A percentile compares a stretch with the other conserved stretches of the same genome.
These are phyloP conservation scores for Penicillium manginii DNA, from an alignment of 495 filamentous ascomycete species.

Conservation along the genomic window DNA sequence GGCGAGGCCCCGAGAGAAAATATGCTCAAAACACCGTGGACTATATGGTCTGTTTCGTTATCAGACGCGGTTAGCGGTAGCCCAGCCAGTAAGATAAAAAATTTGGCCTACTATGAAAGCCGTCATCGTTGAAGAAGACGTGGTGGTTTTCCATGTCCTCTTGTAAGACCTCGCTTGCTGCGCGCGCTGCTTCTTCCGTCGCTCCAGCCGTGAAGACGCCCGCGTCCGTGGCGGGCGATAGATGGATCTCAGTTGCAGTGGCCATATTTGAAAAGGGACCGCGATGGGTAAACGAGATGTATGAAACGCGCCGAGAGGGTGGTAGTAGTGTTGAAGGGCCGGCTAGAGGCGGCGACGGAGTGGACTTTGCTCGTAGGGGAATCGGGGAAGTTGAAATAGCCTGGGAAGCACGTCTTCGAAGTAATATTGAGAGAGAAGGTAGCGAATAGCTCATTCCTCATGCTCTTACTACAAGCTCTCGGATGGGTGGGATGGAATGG, in stretches of 20 bases:
- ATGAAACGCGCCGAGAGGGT: background rate
- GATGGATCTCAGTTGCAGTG: conserved; percentile 62
- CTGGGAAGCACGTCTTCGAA: background rate
- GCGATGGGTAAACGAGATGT: background rate
- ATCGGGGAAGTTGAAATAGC: background rate
- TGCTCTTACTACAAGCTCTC: no score
- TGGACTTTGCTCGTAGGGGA: no score
- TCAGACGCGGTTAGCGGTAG: background rate
- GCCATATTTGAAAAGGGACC: conserved; percentile 52
- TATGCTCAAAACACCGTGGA: conserved; percentile 73
- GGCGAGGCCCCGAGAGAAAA: conserved; percentile 73
- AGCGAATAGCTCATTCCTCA: background rate
- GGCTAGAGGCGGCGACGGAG: conserved; percentile 4
- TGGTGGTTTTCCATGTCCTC: conserved; percentile 76
- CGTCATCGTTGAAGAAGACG: conserved; percentile 72
- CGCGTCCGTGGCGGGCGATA: conserved; percentile 55
- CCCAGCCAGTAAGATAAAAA: no score
- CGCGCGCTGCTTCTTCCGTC: conserved; percentile 60
- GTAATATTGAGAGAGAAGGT: background rate
- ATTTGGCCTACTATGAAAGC: conserved; percentile 64
- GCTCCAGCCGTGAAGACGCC: conserved; percentile 60
- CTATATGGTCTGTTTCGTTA: conserved; percentile 59
- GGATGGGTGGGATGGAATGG: no score
- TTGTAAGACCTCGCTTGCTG: conserved; percentile 67
- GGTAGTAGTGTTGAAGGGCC: background rate